Evolutionary conservation across 352 stramenopile species (phyloP).

Genomic region (Pythium plurisporium): DNA sequence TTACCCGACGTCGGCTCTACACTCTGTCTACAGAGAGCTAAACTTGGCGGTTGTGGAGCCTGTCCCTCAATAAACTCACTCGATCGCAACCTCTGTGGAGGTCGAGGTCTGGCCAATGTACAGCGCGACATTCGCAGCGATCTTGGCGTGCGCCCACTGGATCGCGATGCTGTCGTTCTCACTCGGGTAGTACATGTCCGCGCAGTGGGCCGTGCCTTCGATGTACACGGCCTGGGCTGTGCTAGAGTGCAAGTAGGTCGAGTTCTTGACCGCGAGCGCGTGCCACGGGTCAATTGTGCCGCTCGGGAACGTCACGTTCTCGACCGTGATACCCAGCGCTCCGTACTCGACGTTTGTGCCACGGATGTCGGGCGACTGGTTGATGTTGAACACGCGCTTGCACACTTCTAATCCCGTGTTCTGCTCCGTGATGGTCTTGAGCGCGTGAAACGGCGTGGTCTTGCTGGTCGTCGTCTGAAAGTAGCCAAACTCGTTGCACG

Average conservation of each 20-base stretch:
- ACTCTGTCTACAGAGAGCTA: background rate
- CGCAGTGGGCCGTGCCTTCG: constrained; percentile 76
- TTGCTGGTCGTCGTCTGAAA: constrained; percentile 70
- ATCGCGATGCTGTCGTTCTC: constrained; percentile 43
- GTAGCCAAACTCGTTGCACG: constrained; percentile 89
- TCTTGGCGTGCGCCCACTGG: constrained; percentile 66
- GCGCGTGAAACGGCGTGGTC: constrained; percentile 55
- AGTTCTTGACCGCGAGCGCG: constrained; percentile 70
- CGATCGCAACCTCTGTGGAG: constrained; percentile 12
- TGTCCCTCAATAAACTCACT: no score
- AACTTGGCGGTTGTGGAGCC: no score
- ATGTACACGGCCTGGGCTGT: constrained; percentile 67
- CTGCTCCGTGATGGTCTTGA: constrained; percentile 64
- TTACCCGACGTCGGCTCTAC: no score
- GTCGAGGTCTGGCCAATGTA: constrained; percentile 28
- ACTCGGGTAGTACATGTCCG: constrained; percentile 78
- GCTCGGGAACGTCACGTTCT: constrained; percentile 79
- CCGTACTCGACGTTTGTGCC: constrained; percentile 77
- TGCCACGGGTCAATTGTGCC: constrained; percentile 86
- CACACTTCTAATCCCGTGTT: constrained; percentile 76
- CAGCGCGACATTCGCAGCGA: constrained; percentile 38
- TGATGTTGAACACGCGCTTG: constrained; percentile 75
- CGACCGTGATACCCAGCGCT: constrained; percentile 64
- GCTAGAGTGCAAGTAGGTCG: constrained; percentile 46
- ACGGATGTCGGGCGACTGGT: constrained; percentile 47